phyloP scores from a whole-genome alignment of 2,329 filamentous ascomycete genomes.

The Diplodia sapinea region DNA sequence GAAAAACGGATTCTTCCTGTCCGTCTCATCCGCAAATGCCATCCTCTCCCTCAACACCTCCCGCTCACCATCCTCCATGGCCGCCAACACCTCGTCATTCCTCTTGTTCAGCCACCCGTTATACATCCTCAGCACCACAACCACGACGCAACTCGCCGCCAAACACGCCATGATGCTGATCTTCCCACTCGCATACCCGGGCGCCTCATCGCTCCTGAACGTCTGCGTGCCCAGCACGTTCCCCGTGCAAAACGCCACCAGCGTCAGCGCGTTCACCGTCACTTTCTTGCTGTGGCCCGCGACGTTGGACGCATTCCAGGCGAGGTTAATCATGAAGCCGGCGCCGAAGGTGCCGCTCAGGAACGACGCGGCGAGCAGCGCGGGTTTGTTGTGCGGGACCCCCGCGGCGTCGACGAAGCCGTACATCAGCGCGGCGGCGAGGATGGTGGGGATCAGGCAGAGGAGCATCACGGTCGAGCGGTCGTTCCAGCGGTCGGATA shows the following conservation, averaged over 20 bases:
- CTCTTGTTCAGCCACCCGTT: slow-evolving; percentile 41
- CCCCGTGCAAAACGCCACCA: slow-evolving; percentile 52
- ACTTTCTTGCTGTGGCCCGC: slow-evolving; percentile 59
- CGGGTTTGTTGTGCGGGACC: slow-evolving; percentile 44
- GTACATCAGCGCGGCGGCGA: slow-evolving; percentile 52
- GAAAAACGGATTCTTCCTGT: slow-evolving; percentile 42
- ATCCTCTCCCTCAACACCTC: slow-evolving; percentile 38
- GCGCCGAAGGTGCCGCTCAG: slow-evolving; percentile 45
- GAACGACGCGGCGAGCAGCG: slow-evolving; percentile 43
- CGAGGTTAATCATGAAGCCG: slow-evolving; percentile 49
- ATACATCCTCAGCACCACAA: slow-evolving; percentile 41
- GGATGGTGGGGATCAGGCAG: slow-evolving; percentile 55
- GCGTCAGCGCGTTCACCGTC: slow-evolving; percentile 54
- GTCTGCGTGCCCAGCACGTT: slow-evolving; percentile 55
- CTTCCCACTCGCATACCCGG: slow-evolving; percentile 51
- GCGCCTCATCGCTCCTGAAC: slow-evolving; percentile 51
- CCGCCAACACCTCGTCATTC: slow-evolving; percentile 37
- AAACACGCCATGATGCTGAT: slow-evolving; percentile 44
- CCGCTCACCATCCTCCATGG: slow-evolving; percentile 39
- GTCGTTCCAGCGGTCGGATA: slow-evolving; percentile 48
- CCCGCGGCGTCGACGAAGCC: slow-evolving; percentile 42
- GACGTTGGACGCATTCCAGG: slow-evolving; percentile 55
- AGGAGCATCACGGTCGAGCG: slow-evolving; percentile 47
- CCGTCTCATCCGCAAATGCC: slow-evolving; percentile 42
- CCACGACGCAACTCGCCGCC: slow-evolving; percentile 39